Evolutionary conservation across 176 grass and related monocot species (phyloP).

Genomic region (Carex scoparia): DNA sequence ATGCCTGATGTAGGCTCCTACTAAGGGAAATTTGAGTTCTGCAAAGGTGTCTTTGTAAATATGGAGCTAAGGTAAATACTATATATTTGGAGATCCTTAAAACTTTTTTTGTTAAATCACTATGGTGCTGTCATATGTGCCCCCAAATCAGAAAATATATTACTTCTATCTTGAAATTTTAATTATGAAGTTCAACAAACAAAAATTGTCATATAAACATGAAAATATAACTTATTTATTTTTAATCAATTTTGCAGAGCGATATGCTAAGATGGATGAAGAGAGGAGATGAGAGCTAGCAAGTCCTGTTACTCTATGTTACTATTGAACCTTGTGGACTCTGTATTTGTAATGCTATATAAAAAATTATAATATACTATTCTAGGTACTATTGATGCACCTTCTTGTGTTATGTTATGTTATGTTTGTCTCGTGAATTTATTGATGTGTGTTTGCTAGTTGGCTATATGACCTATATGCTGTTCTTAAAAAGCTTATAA

Average conservation of each 20-base stretch:
- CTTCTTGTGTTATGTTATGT: not conserved
- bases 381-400: slow-evolving; percentile 13
- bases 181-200: not conserved
- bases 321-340: slow-evolving; percentile 5
- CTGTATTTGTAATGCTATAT: slow-evolving; percentile 17
- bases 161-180: not conserved
- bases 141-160: not conserved
- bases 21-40: not conserved
- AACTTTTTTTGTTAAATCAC: not conserved
- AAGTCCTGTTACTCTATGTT: slow-evolving; percentile 5
- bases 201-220: not conserved
- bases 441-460: slow-evolving; percentile 9
- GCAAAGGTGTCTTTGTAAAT: slow-evolving; percentile 1
- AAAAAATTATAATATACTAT: not conserved
- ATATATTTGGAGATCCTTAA: not conserved
- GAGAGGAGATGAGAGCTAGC: not conserved
- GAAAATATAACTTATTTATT: not conserved
- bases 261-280: not conserved
- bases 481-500: not conserved
- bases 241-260: not conserved
- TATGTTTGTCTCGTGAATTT: slow-evolving; percentile 9
- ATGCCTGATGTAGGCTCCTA: not conserved
- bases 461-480: slow-evolving; percentile 5
- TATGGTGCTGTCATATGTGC: not conserved
- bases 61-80: slow-evolving; percentile 8